A percentile compares a stretch with the other conserved stretches of the same genome.
These are phyloP conservation scores for Aurantiochytrium sp. DNA, from an alignment of 108 stramenopile species.

Conservation along the genomic window DNA sequence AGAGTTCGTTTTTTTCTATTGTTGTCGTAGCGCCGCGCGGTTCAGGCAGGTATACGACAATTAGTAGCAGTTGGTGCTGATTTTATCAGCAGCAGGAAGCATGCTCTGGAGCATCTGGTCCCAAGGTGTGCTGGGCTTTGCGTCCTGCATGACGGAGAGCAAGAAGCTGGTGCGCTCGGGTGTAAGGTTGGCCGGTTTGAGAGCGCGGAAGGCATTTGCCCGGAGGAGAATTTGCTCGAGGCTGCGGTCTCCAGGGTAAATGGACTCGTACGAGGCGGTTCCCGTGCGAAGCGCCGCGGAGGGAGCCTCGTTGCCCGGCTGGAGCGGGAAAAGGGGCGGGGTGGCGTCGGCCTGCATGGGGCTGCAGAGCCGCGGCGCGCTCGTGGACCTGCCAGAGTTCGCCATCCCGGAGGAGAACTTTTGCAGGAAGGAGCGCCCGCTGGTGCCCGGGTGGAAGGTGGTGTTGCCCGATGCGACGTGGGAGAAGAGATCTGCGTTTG, in stretches of 20 bases:
- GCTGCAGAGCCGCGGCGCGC: not conserved
- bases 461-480: too few relatives aligned
- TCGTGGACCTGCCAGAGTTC: too few relatives aligned
- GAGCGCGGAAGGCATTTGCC: too few relatives aligned
- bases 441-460: too few relatives aligned
- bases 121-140: not conserved
- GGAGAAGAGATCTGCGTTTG: not conserved
- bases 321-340: not conserved
- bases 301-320: not conserved
- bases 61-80: too few relatives aligned
- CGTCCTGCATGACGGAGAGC: not conserved
- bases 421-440: too few relatives aligned
- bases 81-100: not conserved
- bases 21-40: too few relatives aligned
- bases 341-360: not conserved
- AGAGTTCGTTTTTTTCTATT: too few relatives aligned
- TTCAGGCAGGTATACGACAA: too few relatives aligned
- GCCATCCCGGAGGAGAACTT: too few relatives aligned
- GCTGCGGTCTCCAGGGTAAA: not conserved
- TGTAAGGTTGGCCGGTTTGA: too few relatives aligned
- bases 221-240: not conserved
- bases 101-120: not conserved
- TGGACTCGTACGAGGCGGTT: not conserved
- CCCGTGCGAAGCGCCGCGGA: not conserved
- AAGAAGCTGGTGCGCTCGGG: not conserved